Evolutionary conservation across 805 yeast genomes (phyloP), one percentile per base, ranked within the genome.

Genomic region (Starmerella kuoi): DNA sequence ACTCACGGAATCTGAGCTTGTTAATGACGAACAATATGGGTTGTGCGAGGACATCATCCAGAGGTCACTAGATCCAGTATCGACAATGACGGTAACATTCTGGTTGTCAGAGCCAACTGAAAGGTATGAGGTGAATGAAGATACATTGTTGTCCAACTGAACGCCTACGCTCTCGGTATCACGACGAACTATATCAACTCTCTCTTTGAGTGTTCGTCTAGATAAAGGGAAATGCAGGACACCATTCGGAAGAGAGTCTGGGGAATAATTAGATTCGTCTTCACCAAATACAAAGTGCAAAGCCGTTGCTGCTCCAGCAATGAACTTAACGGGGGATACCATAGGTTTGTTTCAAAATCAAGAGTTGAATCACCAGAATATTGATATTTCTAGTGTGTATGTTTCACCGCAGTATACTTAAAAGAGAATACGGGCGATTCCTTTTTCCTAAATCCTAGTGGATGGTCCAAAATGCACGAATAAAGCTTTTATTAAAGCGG

Each of bases 41-140:
- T 74, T 75, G 32, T 61, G 52, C 2, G 67, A 48, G 23, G 64
- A 61, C 52, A 71, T 66, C 35, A 79, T 73, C 84, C 85, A 79
- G 39, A 79, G 57, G 55, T 81, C 91, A 1, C 81, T 69, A 0
- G 87, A 79, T 2, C 91, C 93, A 3, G 88, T 81, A 56, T 81
- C 93, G 20, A 81, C 60, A 38, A 74, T 59, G 9, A 77, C 74
- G 2, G 63, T 63, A 7, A 79, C 64, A 3, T 61, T 55, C 50
- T 79, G 79, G 2, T 61, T 53, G 4, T 74, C 68, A 0, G 83
- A 71, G 9, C 91, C 91, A 5, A 81, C 42, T 22, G 55, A 31
- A 21, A 65, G 50, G 27, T 52, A 48, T 5, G 62, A 55, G 37
- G 55, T 44, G 52, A 61, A 62, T 40, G 48, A 55, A 12, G 51